These are phyloP conservation scores for Colletotrichum magnum DNA, from an alignment of 2,329 filamentous ascomycete species.

Conservation along the genomic window DNA sequence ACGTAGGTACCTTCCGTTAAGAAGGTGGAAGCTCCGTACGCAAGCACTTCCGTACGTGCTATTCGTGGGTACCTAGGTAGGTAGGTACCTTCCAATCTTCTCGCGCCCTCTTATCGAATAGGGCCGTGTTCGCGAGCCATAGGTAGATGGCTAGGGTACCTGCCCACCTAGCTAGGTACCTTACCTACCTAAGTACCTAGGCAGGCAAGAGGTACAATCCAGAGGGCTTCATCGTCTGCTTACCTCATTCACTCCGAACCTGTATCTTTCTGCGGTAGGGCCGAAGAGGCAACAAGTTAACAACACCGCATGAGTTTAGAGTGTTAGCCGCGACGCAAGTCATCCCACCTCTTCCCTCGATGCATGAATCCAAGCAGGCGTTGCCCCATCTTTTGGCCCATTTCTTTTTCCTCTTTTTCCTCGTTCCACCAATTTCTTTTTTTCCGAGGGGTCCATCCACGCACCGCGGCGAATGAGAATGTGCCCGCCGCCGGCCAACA, in stretches of 20 bases:
- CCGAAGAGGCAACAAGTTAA: constrained; percentile 11
- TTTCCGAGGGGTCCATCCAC: neutral
- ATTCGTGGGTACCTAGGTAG: neutral
- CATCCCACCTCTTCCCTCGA: constrained; percentile 20
- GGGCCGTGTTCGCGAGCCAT: neutral
- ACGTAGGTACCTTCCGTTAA: neutral
- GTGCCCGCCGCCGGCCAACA: neutral
- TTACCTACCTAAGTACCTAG: no score
- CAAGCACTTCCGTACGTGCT: no score
- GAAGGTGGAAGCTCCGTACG: no score
- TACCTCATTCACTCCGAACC: constrained; percentile 16
- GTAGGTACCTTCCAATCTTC: neutral
- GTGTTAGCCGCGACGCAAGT: constrained; percentile 24
- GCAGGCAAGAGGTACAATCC: no score
- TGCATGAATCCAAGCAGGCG: constrained; percentile 24
- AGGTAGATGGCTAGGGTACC: no score
- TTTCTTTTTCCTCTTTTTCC: neutral
- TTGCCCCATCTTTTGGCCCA: constrained; percentile 11
- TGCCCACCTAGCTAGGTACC: no score
- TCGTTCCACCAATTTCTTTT: neutral
- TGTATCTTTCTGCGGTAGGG: neutral
- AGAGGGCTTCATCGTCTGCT: constrained; percentile 13
- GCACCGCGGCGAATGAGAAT: neutral
- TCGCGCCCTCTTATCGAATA: constrained; percentile 8
- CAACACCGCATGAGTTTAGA: constrained; percentile 17